Evolutionary conservation across 768 basidiomycete species (phyloP).

Genomic region (Suillus clintonianus): DNA sequence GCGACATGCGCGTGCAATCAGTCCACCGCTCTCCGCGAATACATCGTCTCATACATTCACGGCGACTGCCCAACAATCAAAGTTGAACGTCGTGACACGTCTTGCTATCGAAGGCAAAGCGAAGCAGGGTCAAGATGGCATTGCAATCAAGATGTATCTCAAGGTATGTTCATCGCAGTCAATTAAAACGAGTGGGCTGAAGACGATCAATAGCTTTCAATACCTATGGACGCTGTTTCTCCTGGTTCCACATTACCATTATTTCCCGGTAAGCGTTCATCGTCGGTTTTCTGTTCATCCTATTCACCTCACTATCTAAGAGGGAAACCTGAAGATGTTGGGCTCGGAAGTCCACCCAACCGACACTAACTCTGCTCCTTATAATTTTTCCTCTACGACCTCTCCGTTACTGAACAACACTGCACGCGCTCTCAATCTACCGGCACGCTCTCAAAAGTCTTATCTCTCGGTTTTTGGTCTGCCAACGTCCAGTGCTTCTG

Average conservation of each 20-base stretch:
- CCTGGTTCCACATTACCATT: slow-evolving; percentile 73
- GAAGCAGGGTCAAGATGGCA: slow-evolving; percentile 64
- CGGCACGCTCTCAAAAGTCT: slow-evolving; percentile 57
- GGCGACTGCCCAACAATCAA: slow-evolving; percentile 41
- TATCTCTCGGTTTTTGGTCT: slow-evolving; percentile 60
- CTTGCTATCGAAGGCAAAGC: slow-evolving; percentile 76
- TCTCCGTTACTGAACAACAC: slow-evolving; percentile 70
- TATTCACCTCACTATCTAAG: slow-evolving; percentile 35
- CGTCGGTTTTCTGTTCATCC: neutral
- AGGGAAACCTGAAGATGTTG: slow-evolving; percentile 79
- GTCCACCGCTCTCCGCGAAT: slow-evolving; percentile 31
- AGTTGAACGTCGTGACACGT: slow-evolving; percentile 70
- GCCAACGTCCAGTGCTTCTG: slow-evolving; percentile 34
- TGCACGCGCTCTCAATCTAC: slow-evolving; percentile 67
- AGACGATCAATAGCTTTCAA: slow-evolving; percentile 47
- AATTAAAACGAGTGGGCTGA: neutral
- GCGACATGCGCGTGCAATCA: slow-evolving; percentile 31
- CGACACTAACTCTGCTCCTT: slow-evolving; percentile 69
- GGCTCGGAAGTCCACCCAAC: slow-evolving; percentile 77
- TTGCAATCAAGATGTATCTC: slow-evolving; percentile 72
- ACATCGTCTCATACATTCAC: slow-evolving; percentile 50
- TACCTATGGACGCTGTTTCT: slow-evolving; percentile 64
- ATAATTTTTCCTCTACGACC: slow-evolving; percentile 66
- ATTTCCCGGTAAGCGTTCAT: slow-evolving; percentile 59
- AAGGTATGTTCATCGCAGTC: slow-evolving; percentile 49